phyloP scores from a whole-genome alignment of 768 basidiomycete genomes.

The Tulasnella sp. region DNA sequence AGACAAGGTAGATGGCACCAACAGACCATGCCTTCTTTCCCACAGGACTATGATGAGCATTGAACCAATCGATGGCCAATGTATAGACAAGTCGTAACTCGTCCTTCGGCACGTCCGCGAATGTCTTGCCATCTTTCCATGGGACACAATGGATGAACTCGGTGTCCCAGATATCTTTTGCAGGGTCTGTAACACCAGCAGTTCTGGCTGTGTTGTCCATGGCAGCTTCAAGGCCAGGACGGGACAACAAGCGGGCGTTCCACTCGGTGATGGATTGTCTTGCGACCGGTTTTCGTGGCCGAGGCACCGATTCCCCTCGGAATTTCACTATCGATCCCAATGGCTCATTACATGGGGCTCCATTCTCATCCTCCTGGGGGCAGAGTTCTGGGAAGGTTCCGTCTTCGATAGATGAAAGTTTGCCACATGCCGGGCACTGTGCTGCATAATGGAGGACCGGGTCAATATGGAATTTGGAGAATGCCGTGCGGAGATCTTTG shows the following conservation, averaged over 20 bases:
- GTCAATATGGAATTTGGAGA: not conserved
- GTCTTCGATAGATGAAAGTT: not conserved
- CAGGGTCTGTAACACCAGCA: not conserved
- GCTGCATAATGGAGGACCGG: not conserved
- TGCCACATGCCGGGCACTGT: not conserved
- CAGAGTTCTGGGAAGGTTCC: not conserved
- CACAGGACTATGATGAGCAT: not conserved
- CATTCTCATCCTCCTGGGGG: not conserved
- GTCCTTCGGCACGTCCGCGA: not conserved
- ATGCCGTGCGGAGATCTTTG: not conserved
- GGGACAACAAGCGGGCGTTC: not conserved
- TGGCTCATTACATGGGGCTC: not conserved
- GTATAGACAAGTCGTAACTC: slow-evolving; percentile 12
- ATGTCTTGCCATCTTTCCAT: not conserved
- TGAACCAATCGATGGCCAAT: slow-evolving; percentile 23
- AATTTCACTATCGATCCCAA: not conserved
- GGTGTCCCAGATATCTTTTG: slow-evolving; percentile 15
- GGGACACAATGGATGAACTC: not conserved
- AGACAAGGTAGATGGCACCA: slow-evolving; percentile 19
- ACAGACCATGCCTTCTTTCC: not conserved
- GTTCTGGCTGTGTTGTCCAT: not conserved
- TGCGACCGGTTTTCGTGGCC: not conserved
- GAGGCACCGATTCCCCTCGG: not conserved
- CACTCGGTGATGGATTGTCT: not conserved
- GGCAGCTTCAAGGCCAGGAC: not conserved